Conservation (phyloP, 2,329 filamentous ascomycete genomes). For the Trichoderma cornu-damae region DNA sequence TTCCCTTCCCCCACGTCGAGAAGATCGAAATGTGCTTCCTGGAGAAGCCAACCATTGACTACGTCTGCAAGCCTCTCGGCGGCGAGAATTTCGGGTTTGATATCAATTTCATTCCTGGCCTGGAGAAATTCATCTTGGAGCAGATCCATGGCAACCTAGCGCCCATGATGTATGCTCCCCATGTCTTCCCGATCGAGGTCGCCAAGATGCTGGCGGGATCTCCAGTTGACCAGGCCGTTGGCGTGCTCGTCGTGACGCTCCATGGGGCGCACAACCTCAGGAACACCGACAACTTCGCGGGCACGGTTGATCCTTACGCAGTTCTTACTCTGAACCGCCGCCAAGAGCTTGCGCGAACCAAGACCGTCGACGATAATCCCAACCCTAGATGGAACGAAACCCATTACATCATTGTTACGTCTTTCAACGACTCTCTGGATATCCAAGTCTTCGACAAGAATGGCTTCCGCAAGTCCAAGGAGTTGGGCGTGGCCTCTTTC, state of each 20-base stretch:
- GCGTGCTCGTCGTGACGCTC: slow-evolving; percentile 84
- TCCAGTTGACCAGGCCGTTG: slow-evolving; percentile 90
- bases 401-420: slow-evolving; percentile 89
- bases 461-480: slow-evolving; percentile 93
- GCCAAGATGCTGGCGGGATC: slow-evolving; percentile 96
- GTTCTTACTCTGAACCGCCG: slow-evolving; percentile 80
- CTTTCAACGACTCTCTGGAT: slow-evolving; percentile 80
- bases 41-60: slow-evolving; percentile 83
- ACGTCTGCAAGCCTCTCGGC: slow-evolving; percentile 94
- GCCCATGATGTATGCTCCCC: slow-evolving; percentile 97
- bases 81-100: slow-evolving; percentile 95
- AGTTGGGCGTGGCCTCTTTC: slow-evolving; percentile 83
- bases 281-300: slow-evolving; percentile 90
- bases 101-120: slow-evolving; percentile 96
- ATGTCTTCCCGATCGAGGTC: slow-evolving; percentile 97
- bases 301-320: slow-evolving; percentile 86
- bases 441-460: slow-evolving; percentile 89
- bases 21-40: slow-evolving; percentile 93
- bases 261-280: slow-evolving; percentile 89
- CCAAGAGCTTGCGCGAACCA: slow-evolving; percentile 77
- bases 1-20: slow-evolving; percentile 93
- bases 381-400: slow-evolving; percentile 97
- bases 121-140: slow-evolving; percentile 90
- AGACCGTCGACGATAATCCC: slow-evolving; percentile 75
- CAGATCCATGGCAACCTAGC: slow-evolving; percentile 90